Evolutionary conservation across 1,284 basidiomycete genomes (phyloP), one percentile per base, ranked within the genome.

Genomic region (Irpex sp.): DNA sequence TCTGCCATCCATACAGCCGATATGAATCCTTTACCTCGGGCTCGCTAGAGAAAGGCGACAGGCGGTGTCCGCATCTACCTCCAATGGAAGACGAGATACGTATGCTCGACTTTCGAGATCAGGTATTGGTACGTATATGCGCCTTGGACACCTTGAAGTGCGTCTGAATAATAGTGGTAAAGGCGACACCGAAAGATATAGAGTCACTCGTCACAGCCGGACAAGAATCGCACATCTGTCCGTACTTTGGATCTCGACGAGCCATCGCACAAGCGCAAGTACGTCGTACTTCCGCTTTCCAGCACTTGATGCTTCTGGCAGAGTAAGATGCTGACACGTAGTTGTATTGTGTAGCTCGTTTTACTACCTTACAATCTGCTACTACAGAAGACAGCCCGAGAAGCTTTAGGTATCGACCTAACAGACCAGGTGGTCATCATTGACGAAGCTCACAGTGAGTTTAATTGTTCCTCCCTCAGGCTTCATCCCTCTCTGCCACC

Each of bases 381-480:
- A 0, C 79, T 99, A 6, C 93, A 95, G 67, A 91, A 87, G 68
- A 84, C 86, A 2, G 92, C 96, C 0, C 83, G 97, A 52, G 93
- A 97, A 71, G 88, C 95, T 0, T 81, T 98, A 1, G 92, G 91
- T 0, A 96, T 96, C 69, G 88, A 91, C 72, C 80, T 95, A 58
- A 90, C 82, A 38, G 85, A 88, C 71, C 93, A 97, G 70, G 82
- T 98, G 13, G 86, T 99, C 9, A 83, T 99, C 51, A 88, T 99
- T 62, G 97, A 99, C 73, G 97, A 99, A 78, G 97, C 96, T 0
- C 97, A 99, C 76, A 99, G 93, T 94, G 69, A 66, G 92, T 26
- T 26, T 26, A 26, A 26, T 26, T 26, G 26, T 26, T 26, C 26
- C 26, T 26, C 26, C 26, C 26, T 26, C 26, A 26, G 1, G 26